These are phyloP conservation scores for Gracilaria vermiculophylla DNA, from an alignment of 23 red algal genomes.

Conservation along the genomic window DNA sequence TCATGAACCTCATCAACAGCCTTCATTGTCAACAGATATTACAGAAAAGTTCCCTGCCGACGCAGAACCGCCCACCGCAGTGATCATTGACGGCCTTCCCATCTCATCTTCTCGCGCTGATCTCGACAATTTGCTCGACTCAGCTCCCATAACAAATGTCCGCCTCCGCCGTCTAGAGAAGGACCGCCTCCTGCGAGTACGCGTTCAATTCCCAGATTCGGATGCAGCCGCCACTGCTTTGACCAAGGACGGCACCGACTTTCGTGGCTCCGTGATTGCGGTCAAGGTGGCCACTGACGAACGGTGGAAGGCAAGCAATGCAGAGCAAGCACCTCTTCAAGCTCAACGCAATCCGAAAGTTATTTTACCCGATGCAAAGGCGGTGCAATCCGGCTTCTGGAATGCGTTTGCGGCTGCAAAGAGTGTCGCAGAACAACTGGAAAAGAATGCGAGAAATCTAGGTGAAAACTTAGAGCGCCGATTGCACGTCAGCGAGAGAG, in stretches of 20 bases:
- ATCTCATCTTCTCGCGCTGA: slow-evolving; percentile 31
- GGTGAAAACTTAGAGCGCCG: slow-evolving; percentile 51
- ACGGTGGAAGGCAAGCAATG: slow-evolving; percentile 22
- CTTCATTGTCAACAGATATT: background rate
- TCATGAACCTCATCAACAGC: background rate
- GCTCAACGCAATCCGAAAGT: background rate
- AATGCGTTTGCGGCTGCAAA: slow-evolving; percentile 36
- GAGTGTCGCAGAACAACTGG: slow-evolving; percentile 49
- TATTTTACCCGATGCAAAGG: slow-evolving; percentile 31
- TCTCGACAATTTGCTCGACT: slow-evolving; percentile 36
- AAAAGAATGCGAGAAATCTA: slow-evolving; percentile 24
- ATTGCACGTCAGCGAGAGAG: slow-evolving; percentile 45
- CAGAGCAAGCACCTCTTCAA: background rate
- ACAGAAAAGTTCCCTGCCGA: background rate
- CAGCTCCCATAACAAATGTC: background rate
- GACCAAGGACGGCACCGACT: slow-evolving; percentile 15
- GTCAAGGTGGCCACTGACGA: slow-evolving; percentile 41
- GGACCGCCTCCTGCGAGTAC: slow-evolving; percentile 23
- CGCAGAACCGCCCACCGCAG: background rate
- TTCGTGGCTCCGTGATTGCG: slow-evolving; percentile 2
- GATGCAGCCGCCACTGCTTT: slow-evolving; percentile 15
- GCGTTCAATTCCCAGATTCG: slow-evolving; percentile 35
- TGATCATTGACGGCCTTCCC: slow-evolving; percentile 62
- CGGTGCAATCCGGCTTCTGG: slow-evolving; percentile 46
- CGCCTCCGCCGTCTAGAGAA: slow-evolving; percentile 34